phyloP scores from a whole-genome alignment of 2,329 filamentous ascomycete genomes.

The Beauveria asiatica region DNA sequence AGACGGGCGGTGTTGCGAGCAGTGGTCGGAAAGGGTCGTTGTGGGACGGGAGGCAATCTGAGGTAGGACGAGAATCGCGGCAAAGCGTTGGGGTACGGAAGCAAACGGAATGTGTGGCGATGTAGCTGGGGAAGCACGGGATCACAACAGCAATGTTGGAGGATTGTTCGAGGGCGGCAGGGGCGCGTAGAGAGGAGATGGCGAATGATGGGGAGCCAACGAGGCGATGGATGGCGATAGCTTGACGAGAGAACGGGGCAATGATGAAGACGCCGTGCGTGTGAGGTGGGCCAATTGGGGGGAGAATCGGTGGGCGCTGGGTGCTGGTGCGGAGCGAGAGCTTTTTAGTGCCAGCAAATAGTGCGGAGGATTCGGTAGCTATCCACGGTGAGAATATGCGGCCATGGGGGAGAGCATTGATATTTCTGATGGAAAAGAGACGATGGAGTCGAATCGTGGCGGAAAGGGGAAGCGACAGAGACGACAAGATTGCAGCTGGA shows the following conservation, averaged over 20 bases:
- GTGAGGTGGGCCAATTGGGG: conserved; percentile 8
- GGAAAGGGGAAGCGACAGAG: too few species aligned
- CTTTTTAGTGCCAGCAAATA: background rate
- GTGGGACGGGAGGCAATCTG: conserved; percentile 3
- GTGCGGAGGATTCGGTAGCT: background rate
- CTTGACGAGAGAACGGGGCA: background rate
- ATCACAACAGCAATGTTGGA: background rate
- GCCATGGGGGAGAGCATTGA: too few species aligned
- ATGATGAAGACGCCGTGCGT: conserved; percentile 1
- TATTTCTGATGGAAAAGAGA: background rate
- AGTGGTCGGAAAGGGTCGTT: background rate
- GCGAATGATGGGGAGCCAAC: background rate
- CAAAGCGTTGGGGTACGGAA: background rate
- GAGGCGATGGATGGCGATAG: background rate
- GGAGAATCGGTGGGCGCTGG: conserved; percentile 6
- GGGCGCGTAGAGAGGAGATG: background rate
- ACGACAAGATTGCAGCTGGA: too few species aligned
- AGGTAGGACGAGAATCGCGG: background rate
- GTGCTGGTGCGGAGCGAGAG: conserved; percentile 6
- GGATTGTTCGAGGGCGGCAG: background rate
- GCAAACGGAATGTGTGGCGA: conserved; percentile 3
- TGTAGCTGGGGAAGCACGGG: conserved; percentile 4
- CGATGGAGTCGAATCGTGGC: too few species aligned
- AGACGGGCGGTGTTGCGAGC: background rate
- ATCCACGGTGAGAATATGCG: background rate